phyloP scores from a whole-genome alignment of 192 early-diverging fungal genomes.

The Rhizophlyctis rosea region DNA sequence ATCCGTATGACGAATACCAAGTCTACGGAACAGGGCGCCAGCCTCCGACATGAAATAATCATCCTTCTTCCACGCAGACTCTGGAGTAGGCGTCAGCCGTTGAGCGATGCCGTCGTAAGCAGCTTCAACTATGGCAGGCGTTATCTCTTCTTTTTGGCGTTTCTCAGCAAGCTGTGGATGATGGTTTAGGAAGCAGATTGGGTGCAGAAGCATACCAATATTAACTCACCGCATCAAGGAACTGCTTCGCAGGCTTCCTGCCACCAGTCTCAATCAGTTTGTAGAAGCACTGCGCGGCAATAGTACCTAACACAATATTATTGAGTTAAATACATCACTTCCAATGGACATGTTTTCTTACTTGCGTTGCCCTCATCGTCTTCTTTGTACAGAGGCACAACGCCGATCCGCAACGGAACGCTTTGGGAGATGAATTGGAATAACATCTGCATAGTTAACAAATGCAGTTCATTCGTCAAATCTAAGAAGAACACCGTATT shows the following conservation, averaged over 20 bases:
- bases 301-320: no score
- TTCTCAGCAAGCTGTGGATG: no score
- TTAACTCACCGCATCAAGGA: background rate
- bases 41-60: no score
- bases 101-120: no score
- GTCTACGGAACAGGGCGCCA: no score
- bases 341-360: constrained; percentile 13
- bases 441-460: constrained; percentile 61
- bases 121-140: no score
- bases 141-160: background rate
- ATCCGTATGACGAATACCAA: constrained; percentile 13
- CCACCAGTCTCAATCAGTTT: no score
- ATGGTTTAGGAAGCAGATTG: background rate
- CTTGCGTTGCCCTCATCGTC: constrained; percentile 5
- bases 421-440: constrained; percentile 60
- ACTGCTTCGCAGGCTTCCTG: no score
- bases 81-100: no score
- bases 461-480: constrained; percentile 51
- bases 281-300: no score
- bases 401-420: constrained; percentile 83
- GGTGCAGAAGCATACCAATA: background rate
- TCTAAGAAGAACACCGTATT: constrained; percentile 72
- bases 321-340: background rate
- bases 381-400: constrained; percentile 62
- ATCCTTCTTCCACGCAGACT: no score